Percentiles rank a stretch among this genome's conserved stretches.
Evolutionary conservation across 2,329 filamentous ascomycete species (phyloP).

Genomic region (Teratosphaeria nubilosa): DNA sequence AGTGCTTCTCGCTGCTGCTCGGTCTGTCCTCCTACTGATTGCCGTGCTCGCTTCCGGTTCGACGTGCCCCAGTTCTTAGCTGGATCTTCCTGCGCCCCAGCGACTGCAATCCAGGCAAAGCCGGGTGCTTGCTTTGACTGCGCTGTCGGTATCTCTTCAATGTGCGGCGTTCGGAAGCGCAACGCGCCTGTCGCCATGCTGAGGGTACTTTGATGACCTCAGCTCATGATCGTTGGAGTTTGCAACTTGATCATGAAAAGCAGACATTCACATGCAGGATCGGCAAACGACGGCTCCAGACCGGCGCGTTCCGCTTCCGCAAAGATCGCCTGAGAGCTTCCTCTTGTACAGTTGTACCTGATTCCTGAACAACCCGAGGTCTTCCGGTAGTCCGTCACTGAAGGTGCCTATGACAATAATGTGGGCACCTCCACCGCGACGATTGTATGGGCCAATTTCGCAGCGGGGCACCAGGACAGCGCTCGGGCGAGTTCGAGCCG

Average conservation of each 20-base stretch:
- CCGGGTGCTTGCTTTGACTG: conserved; percentile 63
- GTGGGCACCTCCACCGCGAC: not conserved
- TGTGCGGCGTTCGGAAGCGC: conserved; percentile 50
- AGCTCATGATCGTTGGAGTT: not conserved
- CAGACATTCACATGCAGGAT: not conserved
- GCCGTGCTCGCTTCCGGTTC: conserved; percentile 60
- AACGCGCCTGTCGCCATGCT: conserved; percentile 16
- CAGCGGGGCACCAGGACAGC: not conserved
- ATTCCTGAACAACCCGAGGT: conserved; percentile 2
- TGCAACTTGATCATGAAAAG: not conserved
- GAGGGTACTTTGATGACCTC: not conserved
- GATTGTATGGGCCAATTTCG: not conserved
- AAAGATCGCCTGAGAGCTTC: not conserved
- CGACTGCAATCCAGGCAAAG: conserved; percentile 86
- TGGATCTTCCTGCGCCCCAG: conserved; percentile 46
- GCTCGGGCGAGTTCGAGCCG: not conserved
- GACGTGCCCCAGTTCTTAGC: conserved; percentile 35
- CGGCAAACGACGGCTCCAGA: not conserved
- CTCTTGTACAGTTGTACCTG: no score
- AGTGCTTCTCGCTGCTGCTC: conserved; percentile 47
- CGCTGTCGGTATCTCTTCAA: conserved; percentile 68
- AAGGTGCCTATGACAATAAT: not conserved
- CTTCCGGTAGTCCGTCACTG: conserved; percentile 3
- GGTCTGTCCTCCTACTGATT: conserved; percentile 29
- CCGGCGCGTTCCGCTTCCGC: no score